Base-by-base conservation (phyloP, 164 flowering plant genomes). In the Berberis vulgaris region DNA sequence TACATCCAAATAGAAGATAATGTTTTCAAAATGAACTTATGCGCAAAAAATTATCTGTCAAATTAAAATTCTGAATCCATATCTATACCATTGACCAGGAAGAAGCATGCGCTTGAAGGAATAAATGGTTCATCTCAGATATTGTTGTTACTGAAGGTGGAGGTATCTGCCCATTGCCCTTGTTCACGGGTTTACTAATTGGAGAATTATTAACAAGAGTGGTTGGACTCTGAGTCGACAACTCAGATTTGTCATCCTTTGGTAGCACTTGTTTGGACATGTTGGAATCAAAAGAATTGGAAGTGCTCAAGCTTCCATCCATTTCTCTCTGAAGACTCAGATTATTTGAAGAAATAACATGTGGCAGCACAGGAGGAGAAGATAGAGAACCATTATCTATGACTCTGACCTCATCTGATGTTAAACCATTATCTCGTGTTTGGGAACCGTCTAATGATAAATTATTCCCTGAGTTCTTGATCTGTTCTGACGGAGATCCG, bases 81-180 rank as follows among this genome's bases (percentile, higher is more conserved):
- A 46, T 46, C 6, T 1, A 46, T 46, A 46, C 49, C 49, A 8
- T 46, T 46, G 49, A 46, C 5, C 8, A 1, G 49, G 49, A 46
- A 5, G 49, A 46, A 8, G 49, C 49, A 46, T 8, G 49, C 5
- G 6, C 8, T 8, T 46, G 5, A 46, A 46, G 49, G 5, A 46
- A 67, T 68, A 46, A 8, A 46, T 5, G 5, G 49, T 46, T 46
- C 49, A 46, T 46, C 8, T 46, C 49, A 5, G 49, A 46, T 46
- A 46, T 46, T 46, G 49, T 5, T 46, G 49, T 46, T 46, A 46
- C 8, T 46, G 49, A 8, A 5, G 49, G 5, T 8, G 5, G 49
- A 46, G 49, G 49, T 8, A 46, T 5, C 49, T 46, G 70, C 73
- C 74, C 78, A 77, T 76, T 68, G 62, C 86, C 79, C 79, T 79